A percentile compares a stretch with the other conserved stretches of the same genome.
Evolutionary conservation across 2,329 filamentous ascomycete genomes (phyloP).

Genomic region (Botrytis medusae): DNA sequence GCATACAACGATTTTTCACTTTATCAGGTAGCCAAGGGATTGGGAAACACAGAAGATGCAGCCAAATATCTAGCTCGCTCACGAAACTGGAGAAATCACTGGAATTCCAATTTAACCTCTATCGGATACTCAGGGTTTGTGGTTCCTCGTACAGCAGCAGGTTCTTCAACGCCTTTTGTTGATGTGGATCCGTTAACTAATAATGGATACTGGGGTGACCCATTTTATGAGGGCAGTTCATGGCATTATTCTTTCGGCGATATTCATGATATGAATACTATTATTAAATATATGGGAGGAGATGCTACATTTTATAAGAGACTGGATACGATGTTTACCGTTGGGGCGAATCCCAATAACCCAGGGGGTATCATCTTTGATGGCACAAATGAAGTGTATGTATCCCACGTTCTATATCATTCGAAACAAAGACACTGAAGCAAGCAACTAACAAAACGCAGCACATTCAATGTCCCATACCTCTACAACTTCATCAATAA

Average conservation of each 20-base stretch:
- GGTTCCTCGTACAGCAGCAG: constrained; percentile 54
- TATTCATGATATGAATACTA: constrained; percentile 52
- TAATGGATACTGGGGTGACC: constrained; percentile 53
- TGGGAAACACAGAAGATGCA: constrained; percentile 40
- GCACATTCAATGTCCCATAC: constrained; percentile 61
- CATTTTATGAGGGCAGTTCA: constrained; percentile 52
- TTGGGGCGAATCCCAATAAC: constrained; percentile 40
- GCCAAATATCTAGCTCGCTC: constrained; percentile 39
- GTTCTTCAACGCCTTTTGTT: constrained; percentile 42
- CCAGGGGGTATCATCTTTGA: constrained; percentile 56
- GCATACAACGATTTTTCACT: constrained; percentile 67
- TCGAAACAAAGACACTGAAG: background rate
- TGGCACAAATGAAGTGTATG: constrained; percentile 40
- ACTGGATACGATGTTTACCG: constrained; percentile 52
- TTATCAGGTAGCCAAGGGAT: constrained; percentile 56
- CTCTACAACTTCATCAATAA: constrained; percentile 54
- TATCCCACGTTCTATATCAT: background rate
- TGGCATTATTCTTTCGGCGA: constrained; percentile 56
- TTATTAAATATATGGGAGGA: constrained; percentile 51
- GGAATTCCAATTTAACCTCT: constrained; percentile 58
- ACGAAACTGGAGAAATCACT: constrained; percentile 70
- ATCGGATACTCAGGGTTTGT: constrained; percentile 67
- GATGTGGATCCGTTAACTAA: constrained; percentile 50
- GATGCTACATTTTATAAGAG: constrained; percentile 48
- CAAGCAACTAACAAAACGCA: background rate